Evolutionary conservation across 371 early-diverging fungal species (phyloP), one percentile per base, ranked within the genome.

Genomic region (Capillidium heterosporum): DNA sequence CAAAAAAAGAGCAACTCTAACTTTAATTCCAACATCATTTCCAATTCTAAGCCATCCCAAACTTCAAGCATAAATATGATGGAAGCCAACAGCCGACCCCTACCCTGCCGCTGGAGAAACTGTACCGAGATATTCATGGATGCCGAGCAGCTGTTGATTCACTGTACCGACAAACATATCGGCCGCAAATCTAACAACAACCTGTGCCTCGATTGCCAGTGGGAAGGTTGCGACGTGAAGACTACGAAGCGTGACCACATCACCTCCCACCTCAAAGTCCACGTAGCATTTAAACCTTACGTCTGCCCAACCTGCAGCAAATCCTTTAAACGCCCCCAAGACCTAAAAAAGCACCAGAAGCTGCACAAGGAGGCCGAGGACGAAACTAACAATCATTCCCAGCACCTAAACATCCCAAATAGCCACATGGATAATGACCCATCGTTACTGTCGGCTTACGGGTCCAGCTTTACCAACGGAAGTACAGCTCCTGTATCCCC

Each of bases 271-370:
- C 66, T 93, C 57, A 72, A 91, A 59, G 85, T 89, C 23, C 95
- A 95, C 66, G 79, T 95, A 23, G 81, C 89, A n/a, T 74, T 88
- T 28, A 91, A 90, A 65, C 93, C 92, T 21, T 78, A 87, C 68
- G 71, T 65, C 32, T 95, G 95, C 67, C 65, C 61, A 57, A 63
- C 67, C 42, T 94, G 95, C 67, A 65, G 69, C 32, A 85, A 91
- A 65, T 68, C 85, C 7, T 94, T 94, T 71, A 94, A 94, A 68
- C 74, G 95, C 8, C 89, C 87, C 2, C 92, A 91, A 73, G 95
- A 94, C 63, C 68, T 90, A 62, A 91, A 87, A 66, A 94, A 94
- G 65, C 95, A 94, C 68, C 85, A 86, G 61, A 81, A 80, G 65
- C 83, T 79, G 10, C 93, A 93, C 63, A 71, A 77, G 15, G 77